These are phyloP conservation scores for Trichomonascus vanleenenianus DNA, from an alignment of 805 yeast genomes.

Conservation along the genomic window DNA sequence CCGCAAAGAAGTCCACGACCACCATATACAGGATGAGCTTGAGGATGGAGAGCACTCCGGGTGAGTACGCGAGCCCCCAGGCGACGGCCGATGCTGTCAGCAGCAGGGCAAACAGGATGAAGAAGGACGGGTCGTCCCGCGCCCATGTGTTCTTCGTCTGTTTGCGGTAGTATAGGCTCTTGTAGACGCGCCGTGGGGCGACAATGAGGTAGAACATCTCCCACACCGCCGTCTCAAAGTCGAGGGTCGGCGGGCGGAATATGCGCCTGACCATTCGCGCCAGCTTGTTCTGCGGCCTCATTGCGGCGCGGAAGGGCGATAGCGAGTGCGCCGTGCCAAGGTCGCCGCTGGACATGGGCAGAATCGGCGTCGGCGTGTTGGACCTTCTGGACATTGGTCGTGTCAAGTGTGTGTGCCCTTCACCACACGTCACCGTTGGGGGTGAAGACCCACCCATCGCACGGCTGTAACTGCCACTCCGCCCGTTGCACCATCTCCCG, in stretches of 20 bases:
- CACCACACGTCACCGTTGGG: too few relatives aligned
- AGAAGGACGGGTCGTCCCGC: slow-evolving; percentile 87
- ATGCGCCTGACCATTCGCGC: slow-evolving; percentile 34
- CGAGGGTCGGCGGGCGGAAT: slow-evolving; percentile 70
- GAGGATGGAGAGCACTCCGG: slow-evolving; percentile 51
- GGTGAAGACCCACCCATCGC: too few relatives aligned
- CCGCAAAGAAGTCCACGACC: slow-evolving; percentile 65
- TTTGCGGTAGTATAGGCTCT: slow-evolving; percentile 72
- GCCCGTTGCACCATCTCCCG: too few relatives aligned
- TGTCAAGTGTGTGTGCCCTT: too few relatives aligned
- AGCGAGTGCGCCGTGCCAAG: too few relatives aligned
- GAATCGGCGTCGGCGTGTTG: too few relatives aligned
- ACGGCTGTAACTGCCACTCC: too few relatives aligned
- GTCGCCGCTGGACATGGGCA: background rate
- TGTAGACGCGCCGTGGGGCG: slow-evolving; percentile 75
- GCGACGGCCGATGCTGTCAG: slow-evolving; percentile 70
- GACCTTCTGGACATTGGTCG: too few relatives aligned
- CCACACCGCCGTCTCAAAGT: slow-evolving; percentile 91
- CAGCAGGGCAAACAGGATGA: slow-evolving; percentile 60
- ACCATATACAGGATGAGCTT: slow-evolving; percentile 77
- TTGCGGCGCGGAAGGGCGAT: too few relatives aligned
- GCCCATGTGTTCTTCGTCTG: slow-evolving; percentile 77
- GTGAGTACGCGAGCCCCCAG: slow-evolving; percentile 82
- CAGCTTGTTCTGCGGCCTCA: slow-evolving; percentile 2
- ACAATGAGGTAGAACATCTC: slow-evolving; percentile 69